Evolutionary conservation across 2,329 filamentous ascomycete species (phyloP).

Genomic region (Aspergillus pseudonomiae): DNA sequence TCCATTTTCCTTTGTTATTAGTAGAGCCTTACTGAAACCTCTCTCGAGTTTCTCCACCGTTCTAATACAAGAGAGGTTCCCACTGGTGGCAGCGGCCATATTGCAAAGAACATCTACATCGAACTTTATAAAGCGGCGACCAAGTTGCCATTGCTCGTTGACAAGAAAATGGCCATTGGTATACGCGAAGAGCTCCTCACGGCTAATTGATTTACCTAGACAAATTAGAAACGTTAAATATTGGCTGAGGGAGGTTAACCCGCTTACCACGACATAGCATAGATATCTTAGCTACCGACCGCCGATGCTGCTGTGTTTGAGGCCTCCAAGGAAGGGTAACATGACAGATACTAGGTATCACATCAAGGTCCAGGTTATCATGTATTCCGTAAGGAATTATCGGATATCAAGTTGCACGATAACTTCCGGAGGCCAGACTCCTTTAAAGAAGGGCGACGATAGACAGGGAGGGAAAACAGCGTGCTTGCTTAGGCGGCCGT

Average conservation of each 20-base stretch:
- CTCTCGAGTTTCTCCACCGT: constrained; percentile 23
- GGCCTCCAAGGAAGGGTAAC: neutral
- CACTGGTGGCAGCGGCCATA: constrained; percentile 19
- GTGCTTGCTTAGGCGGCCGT: no score
- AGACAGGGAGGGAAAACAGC: no score
- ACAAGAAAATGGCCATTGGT: constrained; percentile 34
- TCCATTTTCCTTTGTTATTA: constrained; percentile 32
- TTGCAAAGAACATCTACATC: constrained; percentile 28
- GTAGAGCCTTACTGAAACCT: constrained; percentile 36
- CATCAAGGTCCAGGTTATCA: no score
- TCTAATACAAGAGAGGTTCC: constrained; percentile 15
- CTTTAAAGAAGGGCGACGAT: no score
- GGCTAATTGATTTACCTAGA: constrained; percentile 25
- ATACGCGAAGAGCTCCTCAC: constrained; percentile 29
- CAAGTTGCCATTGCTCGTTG: constrained; percentile 26
- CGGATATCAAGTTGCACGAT: neutral
- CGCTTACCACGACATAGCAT: neutral
- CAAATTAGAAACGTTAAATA: neutral
- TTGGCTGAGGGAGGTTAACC: neutral
- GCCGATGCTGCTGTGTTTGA: neutral
- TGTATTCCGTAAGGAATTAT: neutral
- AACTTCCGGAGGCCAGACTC: no score
- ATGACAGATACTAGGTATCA: neutral
- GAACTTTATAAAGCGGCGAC: constrained; percentile 27
- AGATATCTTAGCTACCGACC: constrained; percentile 3